Percentiles rank a stretch among this genome's conserved stretches.
Evolutionary conservation across 176 grass and related monocot genomes (phyloP).

Genomic region (Oryza brachyantha): DNA sequence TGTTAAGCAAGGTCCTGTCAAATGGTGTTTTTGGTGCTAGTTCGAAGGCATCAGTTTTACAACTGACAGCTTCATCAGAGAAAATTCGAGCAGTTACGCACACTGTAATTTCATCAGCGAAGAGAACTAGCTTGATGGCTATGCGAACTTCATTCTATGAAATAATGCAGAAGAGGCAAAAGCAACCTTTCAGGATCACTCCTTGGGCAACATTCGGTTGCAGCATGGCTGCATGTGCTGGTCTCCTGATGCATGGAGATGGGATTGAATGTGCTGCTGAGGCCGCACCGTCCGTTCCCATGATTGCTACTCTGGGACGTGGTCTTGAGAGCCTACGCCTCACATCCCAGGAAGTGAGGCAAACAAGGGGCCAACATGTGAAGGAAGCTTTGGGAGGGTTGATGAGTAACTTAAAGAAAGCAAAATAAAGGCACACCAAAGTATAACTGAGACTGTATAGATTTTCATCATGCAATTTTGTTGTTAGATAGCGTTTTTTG

Average conservation of each 20-base stretch:
- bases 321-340: slow-evolving; percentile 73
- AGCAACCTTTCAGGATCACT: slow-evolving; percentile 52
- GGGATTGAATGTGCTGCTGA: slow-evolving; percentile 86
- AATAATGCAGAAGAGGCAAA: slow-evolving; percentile 82
- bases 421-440: slow-evolving; percentile 41
- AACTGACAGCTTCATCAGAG: slow-evolving; percentile 68
- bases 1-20: slow-evolving; percentile 55
- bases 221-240: slow-evolving; percentile 66
- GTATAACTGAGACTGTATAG: slow-evolving; percentile 21
- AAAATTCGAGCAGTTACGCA: slow-evolving; percentile 77
- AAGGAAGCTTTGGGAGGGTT: slow-evolving; percentile 66
- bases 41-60: slow-evolving; percentile 52
- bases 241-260: slow-evolving; percentile 65
- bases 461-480: slow-evolving; percentile 36
- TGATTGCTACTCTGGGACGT: slow-evolving; percentile 72
- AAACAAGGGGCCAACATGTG: slow-evolving; percentile 51
- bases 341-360: slow-evolving; percentile 65
- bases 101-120: slow-evolving; percentile 63
- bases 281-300: slow-evolving; percentile 57
- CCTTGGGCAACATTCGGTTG: slow-evolving; percentile 80
- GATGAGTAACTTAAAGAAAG: slow-evolving; percentile 68
- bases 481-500: not conserved
- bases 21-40: slow-evolving; percentile 49
- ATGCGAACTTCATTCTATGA: slow-evolving; percentile 92
- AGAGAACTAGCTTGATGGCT: slow-evolving; percentile 74